Evolutionary conservation across 805 yeast genomes (phyloP), one percentile per base, ranked within the genome.

Genomic region (Hanseniaspora lachancei): DNA sequence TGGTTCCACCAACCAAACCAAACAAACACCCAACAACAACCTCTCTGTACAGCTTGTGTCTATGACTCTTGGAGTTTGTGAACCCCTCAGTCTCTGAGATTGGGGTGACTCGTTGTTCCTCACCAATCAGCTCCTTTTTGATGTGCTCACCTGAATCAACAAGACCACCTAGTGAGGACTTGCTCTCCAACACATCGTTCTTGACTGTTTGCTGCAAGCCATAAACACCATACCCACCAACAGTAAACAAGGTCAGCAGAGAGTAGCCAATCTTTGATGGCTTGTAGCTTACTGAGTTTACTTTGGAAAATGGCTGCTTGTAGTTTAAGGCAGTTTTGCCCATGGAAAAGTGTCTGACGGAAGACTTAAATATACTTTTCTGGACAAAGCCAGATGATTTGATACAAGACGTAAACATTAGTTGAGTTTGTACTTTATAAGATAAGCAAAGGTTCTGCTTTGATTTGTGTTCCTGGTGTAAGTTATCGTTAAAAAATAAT

Each of bases 11-110:
- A 10, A 54, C 43, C 24, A 48, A 38, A 3, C 57, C 57, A 9
- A 54, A 38, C 34, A 54, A 23, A 13, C 49, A 32, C 2, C 57
- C 57, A 20, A 51, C 46, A 18, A 51, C 50, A 23, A 54, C 32
- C 39, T 54, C 47, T 36, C 57, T 54, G 24, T 54, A 54, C 9
- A 54, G n/a, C 24, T 27, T 21, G 41, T 48, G 50, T 48, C 57
- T 54, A 18, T 36, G 32, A 12, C 23, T 36, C 35, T 35, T 29
- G 15, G 35, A 23, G 34, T 16, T 42, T 27, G 12, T 29, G 21
- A 32, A n/a, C 9, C 23, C 44, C 13, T 35, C 20, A 3, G 47
- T 21, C 18, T 36, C 24, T 12, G 23, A 12, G 12, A 32, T 20
- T 4, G 43, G 38, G 2, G 34, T 36, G 21, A 36, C 49, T 32